Percentiles rank a stretch among this genome's conserved stretches.
Evolutionary conservation across 257 asterid genomes (phyloP).

Genomic region (Echites panduratus): DNA sequence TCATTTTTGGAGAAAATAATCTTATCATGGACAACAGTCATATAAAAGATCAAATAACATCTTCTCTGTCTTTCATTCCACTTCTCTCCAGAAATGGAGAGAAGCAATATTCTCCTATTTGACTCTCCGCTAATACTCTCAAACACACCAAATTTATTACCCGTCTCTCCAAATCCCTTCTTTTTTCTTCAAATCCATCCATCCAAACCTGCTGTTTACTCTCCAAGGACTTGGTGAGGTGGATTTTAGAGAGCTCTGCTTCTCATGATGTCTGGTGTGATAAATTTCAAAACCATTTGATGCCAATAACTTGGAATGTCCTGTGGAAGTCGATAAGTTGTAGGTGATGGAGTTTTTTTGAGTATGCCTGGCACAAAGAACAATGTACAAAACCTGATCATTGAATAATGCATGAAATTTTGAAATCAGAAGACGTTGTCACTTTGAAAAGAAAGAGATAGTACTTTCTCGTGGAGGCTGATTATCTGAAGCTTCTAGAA

Average conservation of each 20-base stretch:
- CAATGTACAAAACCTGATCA: no score
- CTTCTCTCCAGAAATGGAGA: no score
- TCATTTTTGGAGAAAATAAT: no score
- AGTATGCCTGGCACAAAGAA: not conserved
- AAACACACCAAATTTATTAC: no score
- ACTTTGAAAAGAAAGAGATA: not conserved
- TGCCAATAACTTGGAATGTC: not conserved
- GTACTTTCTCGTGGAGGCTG: not conserved
- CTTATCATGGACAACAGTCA: no score
- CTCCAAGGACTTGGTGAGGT: not conserved
- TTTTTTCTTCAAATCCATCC: not conserved
- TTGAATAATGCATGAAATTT: no score
- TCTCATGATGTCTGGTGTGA: not conserved
- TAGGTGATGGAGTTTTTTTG: not conserved
- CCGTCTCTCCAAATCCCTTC: no score
- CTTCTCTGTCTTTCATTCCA: no score
- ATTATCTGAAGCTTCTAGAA: not conserved
- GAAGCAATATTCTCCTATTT: no score
- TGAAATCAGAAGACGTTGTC: not conserved
- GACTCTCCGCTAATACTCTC: no score
- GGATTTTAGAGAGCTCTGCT: no score
- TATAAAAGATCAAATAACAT: no score
- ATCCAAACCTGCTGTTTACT: not conserved
- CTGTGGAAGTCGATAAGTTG: not conserved
- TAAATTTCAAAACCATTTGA: not conserved